Evolutionary conservation across 495 filamentous ascomycete species (phyloP).

Genomic region (Neurospora sp.): DNA sequence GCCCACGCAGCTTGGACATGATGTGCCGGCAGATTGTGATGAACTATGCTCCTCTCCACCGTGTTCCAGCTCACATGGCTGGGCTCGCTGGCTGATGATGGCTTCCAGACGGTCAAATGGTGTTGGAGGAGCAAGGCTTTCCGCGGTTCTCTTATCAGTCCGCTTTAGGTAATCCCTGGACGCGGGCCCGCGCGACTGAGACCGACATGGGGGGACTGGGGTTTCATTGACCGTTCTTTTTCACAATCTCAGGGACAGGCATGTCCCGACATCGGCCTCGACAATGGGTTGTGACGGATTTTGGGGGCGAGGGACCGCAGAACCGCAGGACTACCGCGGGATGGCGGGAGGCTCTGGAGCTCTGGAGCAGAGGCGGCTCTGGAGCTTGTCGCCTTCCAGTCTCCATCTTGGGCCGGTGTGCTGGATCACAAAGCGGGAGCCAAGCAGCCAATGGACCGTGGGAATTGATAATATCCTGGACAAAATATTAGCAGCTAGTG

Average conservation of each 20-base stretch:
- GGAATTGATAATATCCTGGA: neutral
- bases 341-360: neutral
- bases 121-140: neutral
- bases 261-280: constrained; percentile 16
- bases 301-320: neutral
- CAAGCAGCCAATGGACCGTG: neutral
- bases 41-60: neutral
- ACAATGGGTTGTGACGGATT: neutral
- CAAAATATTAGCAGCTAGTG: neutral
- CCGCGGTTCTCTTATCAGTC: constrained; percentile 19
- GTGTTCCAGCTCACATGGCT: neutral
- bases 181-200: neutral
- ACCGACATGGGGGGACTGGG: neutral
- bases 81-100: neutral
- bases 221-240: constrained; percentile 3
- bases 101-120: neutral
- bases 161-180: constrained; percentile 21
- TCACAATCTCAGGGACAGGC: constrained; percentile 9
- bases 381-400: neutral
- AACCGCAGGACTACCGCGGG: neutral
- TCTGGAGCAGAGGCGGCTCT: neutral
- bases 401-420: neutral
- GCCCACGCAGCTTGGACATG: neutral
- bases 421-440: neutral
- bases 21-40: neutral